Evolutionary conservation across 805 yeast genomes (phyloP), one percentile per base, ranked within the genome.

Genomic region (Starmerella powellii): DNA sequence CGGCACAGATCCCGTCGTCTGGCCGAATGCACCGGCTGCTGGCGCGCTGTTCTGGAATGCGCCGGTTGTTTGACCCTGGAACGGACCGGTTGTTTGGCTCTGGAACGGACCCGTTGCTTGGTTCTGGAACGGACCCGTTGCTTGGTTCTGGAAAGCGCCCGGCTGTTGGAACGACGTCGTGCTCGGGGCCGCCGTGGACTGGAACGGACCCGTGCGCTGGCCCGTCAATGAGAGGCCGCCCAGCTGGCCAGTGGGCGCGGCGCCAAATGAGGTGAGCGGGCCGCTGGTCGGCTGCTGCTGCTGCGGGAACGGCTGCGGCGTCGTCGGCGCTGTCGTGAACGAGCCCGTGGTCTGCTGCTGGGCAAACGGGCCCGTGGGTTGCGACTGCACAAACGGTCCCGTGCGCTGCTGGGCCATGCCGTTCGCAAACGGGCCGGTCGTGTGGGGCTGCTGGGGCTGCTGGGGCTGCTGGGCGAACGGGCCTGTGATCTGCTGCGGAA

Each of bases 61-160:
- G 10, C 52, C 55, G 2, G 51, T 50, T 20, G 48, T 52, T 38
- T 62, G 70, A 37, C 55, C 56, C 27, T 60, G 66, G 50, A 56
- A 56, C n/a, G 37, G 36, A 4, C 60, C 51, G 4, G 62, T 46
- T 17, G 40, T 41, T 42, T 50, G 58, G 40, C 24, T 23, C 26
- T 23, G 26, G 26, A 23, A 23, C 10, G 26, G 26, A 23, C 26
- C 26, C 26, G 26, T 23, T 6, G 43, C 21, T 27, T 41, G 38
- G 20, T 10, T 23, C 40, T 38, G 46, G 46, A 42, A 42, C 16
- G 46, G 44, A 23, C 26, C 26, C 26, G 26, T 23, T 6, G 43
- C 21, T 27, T 41, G 38, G 20, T 10, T 23, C 40, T 38, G 46
- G 46, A 42, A 42, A 13, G 46, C 23, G 2, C 61, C 53, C 3